Conservation (phyloP, 140 eudicot species). For the Flaveria floridana region DNA sequence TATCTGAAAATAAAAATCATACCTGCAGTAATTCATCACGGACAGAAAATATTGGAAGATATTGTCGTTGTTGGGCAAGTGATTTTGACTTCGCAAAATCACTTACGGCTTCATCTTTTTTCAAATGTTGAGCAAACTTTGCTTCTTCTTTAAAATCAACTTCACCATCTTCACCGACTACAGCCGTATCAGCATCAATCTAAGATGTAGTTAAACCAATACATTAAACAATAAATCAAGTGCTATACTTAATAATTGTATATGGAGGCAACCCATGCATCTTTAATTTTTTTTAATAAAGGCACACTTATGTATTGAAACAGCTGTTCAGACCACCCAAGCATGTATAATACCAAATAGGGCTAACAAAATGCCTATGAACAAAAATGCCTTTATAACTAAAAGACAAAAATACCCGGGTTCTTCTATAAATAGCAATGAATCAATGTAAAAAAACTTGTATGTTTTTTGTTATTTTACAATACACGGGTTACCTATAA, state of each 20-base stretch:
- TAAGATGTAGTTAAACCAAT: constrained; percentile 25
- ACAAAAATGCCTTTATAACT: background rate
- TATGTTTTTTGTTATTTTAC: background rate
- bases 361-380: background rate
- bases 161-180: constrained; percentile 94
- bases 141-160: constrained; percentile 94
- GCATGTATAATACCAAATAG: background rate
- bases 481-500: background rate
- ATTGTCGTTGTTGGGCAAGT: constrained; percentile 80
- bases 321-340: constrained; percentile 2
- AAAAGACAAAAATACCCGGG: background rate
- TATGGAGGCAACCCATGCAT: background rate
- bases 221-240: constrained; percentile 7
- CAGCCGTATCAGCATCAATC: constrained; percentile 98
- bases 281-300: background rate
- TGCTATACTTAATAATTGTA: background rate
- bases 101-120: constrained; percentile 83
- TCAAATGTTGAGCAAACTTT: constrained; percentile 75
- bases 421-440: background rate
- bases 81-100: constrained; percentile 89
- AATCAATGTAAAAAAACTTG: background rate
- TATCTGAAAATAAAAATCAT: constrained; percentile 9
- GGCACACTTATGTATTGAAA: background rate
- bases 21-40: constrained; percentile 95
- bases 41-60: constrained; percentile 85